Percentiles rank a stretch among this genome's conserved stretches.
Evolutionary conservation across 352 stramenopile genomes (phyloP).

Genomic region (Globisporangium sylvaticum): DNA sequence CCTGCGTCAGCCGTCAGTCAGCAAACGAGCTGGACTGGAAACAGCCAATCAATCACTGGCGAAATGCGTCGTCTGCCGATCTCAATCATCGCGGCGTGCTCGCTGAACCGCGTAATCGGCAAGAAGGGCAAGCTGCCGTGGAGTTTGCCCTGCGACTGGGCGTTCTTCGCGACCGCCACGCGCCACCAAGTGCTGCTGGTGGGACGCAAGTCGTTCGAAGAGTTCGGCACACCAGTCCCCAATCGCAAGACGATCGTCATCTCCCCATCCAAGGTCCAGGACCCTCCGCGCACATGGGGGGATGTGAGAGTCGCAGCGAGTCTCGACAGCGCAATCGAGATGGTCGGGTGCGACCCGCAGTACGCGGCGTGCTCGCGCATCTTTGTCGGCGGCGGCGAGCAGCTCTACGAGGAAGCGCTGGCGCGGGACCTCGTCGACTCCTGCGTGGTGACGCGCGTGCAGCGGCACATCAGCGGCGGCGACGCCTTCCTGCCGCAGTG

Average conservation of each 20-base stretch:
- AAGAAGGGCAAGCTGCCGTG: constrained; percentile 48
- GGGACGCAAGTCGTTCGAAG: constrained; percentile 52
- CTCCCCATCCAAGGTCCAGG: constrained; percentile 18
- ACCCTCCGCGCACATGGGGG: constrained; percentile 11
- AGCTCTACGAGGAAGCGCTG: constrained; percentile 59
- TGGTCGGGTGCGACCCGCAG: constrained; percentile 25
- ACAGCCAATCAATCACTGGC: not conserved
- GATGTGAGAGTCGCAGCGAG: constrained; percentile 31
- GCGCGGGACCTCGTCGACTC: constrained; percentile 34
- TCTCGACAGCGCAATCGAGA: constrained; percentile 38
- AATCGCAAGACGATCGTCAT: constrained; percentile 65
- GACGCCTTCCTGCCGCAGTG: constrained; percentile 60
- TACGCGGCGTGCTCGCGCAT: constrained; percentile 40
- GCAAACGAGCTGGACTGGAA: not conserved
- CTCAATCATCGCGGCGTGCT: constrained; percentile 66
- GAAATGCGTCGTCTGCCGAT: constrained; percentile 25
- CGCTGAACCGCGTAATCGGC: constrained; percentile 67
- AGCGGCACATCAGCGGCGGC: constrained; percentile 33
- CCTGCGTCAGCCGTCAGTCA: too few relatives aligned
- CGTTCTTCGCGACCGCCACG: constrained; percentile 60
- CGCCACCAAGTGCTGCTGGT: constrained; percentile 56
- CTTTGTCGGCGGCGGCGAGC: constrained; percentile 63
- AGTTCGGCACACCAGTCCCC: constrained; percentile 40
- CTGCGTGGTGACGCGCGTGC: constrained; percentile 63
- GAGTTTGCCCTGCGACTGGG: constrained; percentile 59